Evolutionary conservation across 176 grass and related monocot species (phyloP).

Genomic region (maize (Zea mays)): DNA sequence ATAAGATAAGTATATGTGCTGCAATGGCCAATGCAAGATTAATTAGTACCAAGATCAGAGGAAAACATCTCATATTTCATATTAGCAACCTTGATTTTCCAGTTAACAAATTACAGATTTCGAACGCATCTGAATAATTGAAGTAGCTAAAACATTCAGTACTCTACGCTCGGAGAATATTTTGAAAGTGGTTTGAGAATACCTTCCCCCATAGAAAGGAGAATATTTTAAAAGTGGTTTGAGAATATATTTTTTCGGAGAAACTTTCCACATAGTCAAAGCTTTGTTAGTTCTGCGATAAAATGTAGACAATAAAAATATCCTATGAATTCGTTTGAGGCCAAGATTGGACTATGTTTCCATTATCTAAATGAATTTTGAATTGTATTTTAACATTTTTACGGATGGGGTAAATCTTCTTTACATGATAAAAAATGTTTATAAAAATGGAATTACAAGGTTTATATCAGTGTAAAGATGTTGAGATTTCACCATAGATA

Average conservation of each 20-base stretch:
- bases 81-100: background rate
- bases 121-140: too few species aligned
- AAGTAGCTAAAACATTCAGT: background rate
- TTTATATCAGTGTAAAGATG: too few species aligned
- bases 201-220: too few species aligned
- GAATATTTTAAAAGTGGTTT: background rate
- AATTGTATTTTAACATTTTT: background rate
- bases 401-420: fast-evolving
- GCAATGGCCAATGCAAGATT: background rate
- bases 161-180: background rate
- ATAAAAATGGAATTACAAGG: background rate
- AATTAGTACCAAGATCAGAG: background rate
- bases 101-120: background rate
- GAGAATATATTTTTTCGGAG: background rate
- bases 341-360: too few species aligned
- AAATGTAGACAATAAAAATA: background rate
- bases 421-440: background rate
- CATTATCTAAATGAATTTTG: background rate
- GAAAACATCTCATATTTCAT: slow-evolving; percentile 7
- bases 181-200: background rate
- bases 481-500: too few species aligned
- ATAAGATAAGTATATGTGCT: slow-evolving; percentile 21
- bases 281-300: background rate
- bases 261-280: background rate
- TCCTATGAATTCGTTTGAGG: background rate